Evolutionary conservation across 1,139 yeast genomes (phyloP).

Genomic region (Pichia sp.): DNA sequence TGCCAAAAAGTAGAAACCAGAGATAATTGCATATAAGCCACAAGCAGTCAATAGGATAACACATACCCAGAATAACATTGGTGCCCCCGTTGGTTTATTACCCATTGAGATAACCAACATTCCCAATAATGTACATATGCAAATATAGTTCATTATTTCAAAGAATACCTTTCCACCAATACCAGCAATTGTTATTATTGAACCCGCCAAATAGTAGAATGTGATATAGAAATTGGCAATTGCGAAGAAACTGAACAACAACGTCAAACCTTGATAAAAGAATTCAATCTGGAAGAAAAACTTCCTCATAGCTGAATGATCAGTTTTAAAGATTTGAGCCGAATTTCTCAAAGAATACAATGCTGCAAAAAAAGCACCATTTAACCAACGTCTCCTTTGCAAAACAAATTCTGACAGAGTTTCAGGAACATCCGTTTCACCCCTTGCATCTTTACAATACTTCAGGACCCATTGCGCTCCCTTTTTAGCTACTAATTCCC

Average conservation of each 20-base stretch:
- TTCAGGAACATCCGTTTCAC: conserved; percentile 98
- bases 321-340: conserved; percentile 78
- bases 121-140: conserved; percentile 74
- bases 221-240: conserved; percentile 82
- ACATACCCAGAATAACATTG: conserved; percentile 63
- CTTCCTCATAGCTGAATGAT: conserved; percentile 73
- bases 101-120: conserved; percentile 91
- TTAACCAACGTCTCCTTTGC: conserved; percentile 96
- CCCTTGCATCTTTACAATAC: conserved; percentile 89
- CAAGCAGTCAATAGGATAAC: conserved; percentile 72
- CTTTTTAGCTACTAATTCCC: conserved; percentile 91
- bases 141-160: conserved; percentile 76
- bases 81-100: conserved; percentile 91
- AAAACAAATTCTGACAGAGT: conserved; percentile 83
- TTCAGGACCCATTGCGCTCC: conserved; percentile 88
- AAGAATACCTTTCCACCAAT: conserved; percentile 76
- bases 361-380: conserved; percentile 97
- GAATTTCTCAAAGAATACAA: conserved; percentile 78
- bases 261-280: conserved; percentile 68
- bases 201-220: conserved; percentile 88
- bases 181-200: conserved; percentile 61
- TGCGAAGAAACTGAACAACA: conserved; percentile 84
- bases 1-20: conserved; percentile 77
- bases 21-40: conserved; percentile 73
- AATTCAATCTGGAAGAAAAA: conserved; percentile 79